Percentiles rank a stretch among this genome's conserved stretches.
Conservation (phyloP, 2,329 filamentous ascomycete species). For the Fusarium sp. region DNA sequence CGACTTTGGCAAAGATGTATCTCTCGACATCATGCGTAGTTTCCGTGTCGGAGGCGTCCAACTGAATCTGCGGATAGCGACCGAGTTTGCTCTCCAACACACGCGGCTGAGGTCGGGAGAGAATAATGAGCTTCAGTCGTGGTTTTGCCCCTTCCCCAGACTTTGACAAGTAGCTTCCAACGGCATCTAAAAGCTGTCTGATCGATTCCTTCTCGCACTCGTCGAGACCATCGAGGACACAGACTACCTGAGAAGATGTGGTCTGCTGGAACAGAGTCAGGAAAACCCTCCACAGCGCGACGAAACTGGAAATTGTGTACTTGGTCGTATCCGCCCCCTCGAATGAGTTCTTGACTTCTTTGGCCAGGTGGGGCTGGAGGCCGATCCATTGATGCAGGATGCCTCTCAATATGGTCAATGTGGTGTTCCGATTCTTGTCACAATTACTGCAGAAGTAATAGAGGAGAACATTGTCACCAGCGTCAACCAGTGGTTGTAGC, state of each 20-base stretch:
- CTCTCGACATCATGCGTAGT: background rate
- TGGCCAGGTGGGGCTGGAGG: background rate
- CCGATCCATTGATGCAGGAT: slow-evolving; percentile 5
- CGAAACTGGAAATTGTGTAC: background rate
- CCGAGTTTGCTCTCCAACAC: background rate
- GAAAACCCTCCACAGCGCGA: background rate
- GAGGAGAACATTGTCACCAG: background rate
- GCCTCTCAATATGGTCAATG: background rate
- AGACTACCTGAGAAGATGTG: background rate
- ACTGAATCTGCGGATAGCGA: background rate
- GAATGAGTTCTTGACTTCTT: background rate
- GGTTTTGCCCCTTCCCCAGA: background rate
- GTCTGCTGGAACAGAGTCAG: background rate
- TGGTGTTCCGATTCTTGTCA: background rate
- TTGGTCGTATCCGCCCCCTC: background rate
- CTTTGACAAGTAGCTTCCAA: background rate
- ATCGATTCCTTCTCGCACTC: slow-evolving; percentile 1
- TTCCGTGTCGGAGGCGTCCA: background rate
- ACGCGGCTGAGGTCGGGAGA: background rate
- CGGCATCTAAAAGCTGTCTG: background rate
- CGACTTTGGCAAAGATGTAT: background rate
- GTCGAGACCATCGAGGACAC: slow-evolving; percentile 4
- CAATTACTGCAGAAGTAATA: slow-evolving; percentile 13
- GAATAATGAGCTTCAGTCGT: background rate
- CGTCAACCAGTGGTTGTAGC: background rate